Evolutionary conservation across 2,329 filamentous ascomycete species (phyloP).

Genomic region (Amauroascus niger): DNA sequence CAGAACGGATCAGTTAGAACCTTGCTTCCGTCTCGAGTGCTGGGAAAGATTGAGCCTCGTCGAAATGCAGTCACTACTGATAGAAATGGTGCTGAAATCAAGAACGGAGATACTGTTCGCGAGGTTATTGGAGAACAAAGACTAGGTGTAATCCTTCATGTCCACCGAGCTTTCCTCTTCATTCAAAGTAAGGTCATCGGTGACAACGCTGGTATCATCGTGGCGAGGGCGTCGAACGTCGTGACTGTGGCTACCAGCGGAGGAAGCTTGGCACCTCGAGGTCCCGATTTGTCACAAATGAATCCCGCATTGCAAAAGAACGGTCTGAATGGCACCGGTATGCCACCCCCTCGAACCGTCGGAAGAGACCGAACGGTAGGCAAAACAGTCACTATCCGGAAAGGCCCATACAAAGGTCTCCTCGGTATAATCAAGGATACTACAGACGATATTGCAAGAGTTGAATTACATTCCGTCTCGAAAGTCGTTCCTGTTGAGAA

Average conservation of each 20-base stretch:
- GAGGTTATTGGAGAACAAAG: slow-evolving; percentile 79
- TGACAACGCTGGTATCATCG: slow-evolving; percentile 84
- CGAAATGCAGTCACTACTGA: slow-evolving; percentile 85
- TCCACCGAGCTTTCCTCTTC: slow-evolving; percentile 87
- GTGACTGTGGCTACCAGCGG: slow-evolving; percentile 91
- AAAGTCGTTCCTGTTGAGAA: slow-evolving; percentile 82
- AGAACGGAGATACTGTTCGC: slow-evolving; percentile 82
- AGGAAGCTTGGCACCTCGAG: slow-evolving; percentile 54
- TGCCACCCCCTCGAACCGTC: slow-evolving; percentile 61
- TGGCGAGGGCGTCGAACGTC: slow-evolving; percentile 74
- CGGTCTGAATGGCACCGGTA: slow-evolving; percentile 45
- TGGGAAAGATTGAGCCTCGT: slow-evolving; percentile 74
- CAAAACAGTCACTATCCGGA: slow-evolving; percentile 81
- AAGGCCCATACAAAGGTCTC: slow-evolving; percentile 82
- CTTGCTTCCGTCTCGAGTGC: slow-evolving; percentile 81
- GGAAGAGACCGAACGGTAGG: slow-evolving; percentile 78
- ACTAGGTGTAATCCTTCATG: slow-evolving; percentile 82
- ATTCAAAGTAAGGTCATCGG: slow-evolving; percentile 72
- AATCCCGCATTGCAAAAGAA: slow-evolving; percentile 79
- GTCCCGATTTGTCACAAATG: slow-evolving; percentile 79
- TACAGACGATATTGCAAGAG: slow-evolving; percentile 72
- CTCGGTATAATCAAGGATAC: slow-evolving; percentile 94
- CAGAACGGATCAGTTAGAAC: slow-evolving; percentile 77
- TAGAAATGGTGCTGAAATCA: slow-evolving; percentile 84
- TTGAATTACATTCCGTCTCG: slow-evolving; percentile 89